These are phyloP conservation scores for Sporormia fimetaria DNA, from an alignment of 495 filamentous ascomycete species.

Conservation along the genomic window DNA sequence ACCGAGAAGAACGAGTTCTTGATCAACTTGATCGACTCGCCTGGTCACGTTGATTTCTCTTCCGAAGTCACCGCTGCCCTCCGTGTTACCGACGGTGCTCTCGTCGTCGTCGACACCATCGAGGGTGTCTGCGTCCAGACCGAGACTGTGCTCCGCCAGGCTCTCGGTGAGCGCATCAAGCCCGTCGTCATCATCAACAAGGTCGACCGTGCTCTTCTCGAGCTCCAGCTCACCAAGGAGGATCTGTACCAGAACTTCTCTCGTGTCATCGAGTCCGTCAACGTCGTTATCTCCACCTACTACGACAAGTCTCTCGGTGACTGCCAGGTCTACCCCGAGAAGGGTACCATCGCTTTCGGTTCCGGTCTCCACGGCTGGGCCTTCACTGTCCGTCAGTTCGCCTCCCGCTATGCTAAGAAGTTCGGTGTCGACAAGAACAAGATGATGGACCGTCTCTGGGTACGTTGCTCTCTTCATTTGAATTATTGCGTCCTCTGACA, in stretches of 20 bases:
- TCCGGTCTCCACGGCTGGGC: constrained; percentile 99
- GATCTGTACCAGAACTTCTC: constrained; percentile 99
- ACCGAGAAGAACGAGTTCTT: constrained; percentile 89
- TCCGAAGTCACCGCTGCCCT: constrained; percentile 99
- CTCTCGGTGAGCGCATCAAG: constrained; percentile 99
- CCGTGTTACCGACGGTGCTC: constrained; percentile 98
- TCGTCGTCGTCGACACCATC: constrained; percentile 98
- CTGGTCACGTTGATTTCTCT: constrained; percentile 99
- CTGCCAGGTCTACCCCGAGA: constrained; percentile 92
- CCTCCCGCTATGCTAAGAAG: constrained; percentile 94
- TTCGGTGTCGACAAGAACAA: constrained; percentile 98
- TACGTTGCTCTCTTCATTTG: constrained; percentile 34
- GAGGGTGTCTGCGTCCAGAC: constrained; percentile 99
- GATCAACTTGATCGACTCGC: constrained; percentile 99
- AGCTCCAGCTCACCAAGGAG: constrained; percentile 96
- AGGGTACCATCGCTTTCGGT: constrained; percentile 95
- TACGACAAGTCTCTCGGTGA: constrained; percentile 95
- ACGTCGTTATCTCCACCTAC: constrained; percentile 99
- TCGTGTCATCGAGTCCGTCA: constrained; percentile 98
- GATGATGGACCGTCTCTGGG: constrained; percentile 99
- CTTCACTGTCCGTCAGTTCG: constrained; percentile 99
- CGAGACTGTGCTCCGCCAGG: constrained; percentile 98
- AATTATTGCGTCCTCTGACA: background rate
- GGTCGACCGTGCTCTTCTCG: constrained; percentile 97
- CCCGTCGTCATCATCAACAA: constrained; percentile 99